Evolutionary conservation across 1,284 basidiomycete genomes (phyloP).

Genomic region (Cryptococcus sp.): DNA sequence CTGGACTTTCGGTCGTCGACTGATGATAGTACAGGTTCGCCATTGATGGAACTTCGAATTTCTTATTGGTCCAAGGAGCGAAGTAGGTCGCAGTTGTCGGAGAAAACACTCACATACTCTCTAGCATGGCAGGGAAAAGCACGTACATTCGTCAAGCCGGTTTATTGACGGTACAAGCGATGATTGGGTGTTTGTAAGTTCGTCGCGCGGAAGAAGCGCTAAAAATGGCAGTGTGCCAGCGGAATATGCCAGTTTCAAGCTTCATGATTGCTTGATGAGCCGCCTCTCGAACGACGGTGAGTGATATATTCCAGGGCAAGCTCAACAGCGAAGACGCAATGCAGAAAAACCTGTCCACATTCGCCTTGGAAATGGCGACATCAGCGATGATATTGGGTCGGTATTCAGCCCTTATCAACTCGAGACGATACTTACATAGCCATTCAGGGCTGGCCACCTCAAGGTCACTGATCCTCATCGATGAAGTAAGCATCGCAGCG

Average conservation of each 20-base stretch:
- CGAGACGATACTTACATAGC: background rate
- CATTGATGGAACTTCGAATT: constrained; percentile 70
- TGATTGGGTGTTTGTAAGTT: constrained; percentile 74
- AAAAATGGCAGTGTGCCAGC: constrained; percentile 65
- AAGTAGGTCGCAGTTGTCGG: constrained; percentile 61
- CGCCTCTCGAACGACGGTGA: constrained; percentile 79
- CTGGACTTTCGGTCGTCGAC: background rate
- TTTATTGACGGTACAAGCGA: constrained; percentile 77
- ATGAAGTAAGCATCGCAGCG: constrained; percentile 69
- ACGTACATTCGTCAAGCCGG: constrained; percentile 88
- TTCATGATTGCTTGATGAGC: constrained; percentile 80
- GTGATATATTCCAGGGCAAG: constrained; percentile 18
- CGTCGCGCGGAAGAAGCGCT: background rate
- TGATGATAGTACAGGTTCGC: constrained; percentile 27
- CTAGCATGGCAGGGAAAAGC: constrained; percentile 88
- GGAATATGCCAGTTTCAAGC: constrained; percentile 79
- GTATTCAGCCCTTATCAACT: constrained; percentile 6
- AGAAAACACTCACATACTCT: constrained; percentile 2
- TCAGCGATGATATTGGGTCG: constrained; percentile 81
- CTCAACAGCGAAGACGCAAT: constrained; percentile 53
- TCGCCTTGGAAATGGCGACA: constrained; percentile 88
- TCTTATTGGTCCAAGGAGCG: constrained; percentile 85
- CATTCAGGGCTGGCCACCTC: constrained; percentile 68
- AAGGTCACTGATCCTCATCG: constrained; percentile 76
- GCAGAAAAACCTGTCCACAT: constrained; percentile 84